Percentiles rank a stretch among this genome's conserved stretches.
These are phyloP conservation scores for Russula ochroleuca DNA, from an alignment of 768 basidiomycete species.

Conservation along the genomic window DNA sequence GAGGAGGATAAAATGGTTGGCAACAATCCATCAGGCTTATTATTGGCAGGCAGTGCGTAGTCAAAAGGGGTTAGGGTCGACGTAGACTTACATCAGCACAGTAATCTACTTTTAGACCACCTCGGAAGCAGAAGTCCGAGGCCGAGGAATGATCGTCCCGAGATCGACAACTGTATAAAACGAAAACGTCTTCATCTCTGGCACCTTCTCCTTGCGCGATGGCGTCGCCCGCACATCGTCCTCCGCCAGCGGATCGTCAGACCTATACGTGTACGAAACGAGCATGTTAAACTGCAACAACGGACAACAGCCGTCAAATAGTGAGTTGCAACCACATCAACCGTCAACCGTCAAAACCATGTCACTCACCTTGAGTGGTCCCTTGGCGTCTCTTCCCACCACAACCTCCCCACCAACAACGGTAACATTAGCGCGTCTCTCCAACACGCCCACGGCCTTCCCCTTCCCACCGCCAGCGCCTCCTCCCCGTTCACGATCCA, in stretches of 20 bases:
- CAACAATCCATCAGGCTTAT: neutral
- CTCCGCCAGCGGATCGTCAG: slow-evolving; percentile 76
- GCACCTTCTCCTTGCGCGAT: slow-evolving; percentile 45
- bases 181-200: slow-evolving; percentile 82
- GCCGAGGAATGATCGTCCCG: slow-evolving; percentile 58
- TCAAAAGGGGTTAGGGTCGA: slow-evolving; percentile 18
- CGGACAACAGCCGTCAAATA: neutral
- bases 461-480: slow-evolving; percentile 42
- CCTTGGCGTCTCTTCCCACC: slow-evolving; percentile 72
- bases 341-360: neutral
- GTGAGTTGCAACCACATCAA: slow-evolving; percentile 2
- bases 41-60: too few species aligned
- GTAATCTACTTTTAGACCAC: neutral
- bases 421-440: slow-evolving; percentile 86
- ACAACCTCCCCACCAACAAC: slow-evolving; percentile 86
- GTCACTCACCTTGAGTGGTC: slow-evolving; percentile 66
- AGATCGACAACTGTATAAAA: slow-evolving; percentile 85
- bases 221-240: slow-evolving; percentile 41
- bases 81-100: neutral
- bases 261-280: slow-evolving; percentile 89
- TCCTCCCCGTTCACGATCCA: slow-evolving; percentile 46
- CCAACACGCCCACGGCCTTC: slow-evolving; percentile 75
- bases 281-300: slow-evolving; percentile 83
- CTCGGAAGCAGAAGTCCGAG: neutral
- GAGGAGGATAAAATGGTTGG: neutral